Evolutionary conservation across 768 basidiomycete genomes (phyloP), one percentile per base, ranked within the genome.

Genomic region (Mycena chlorophos): DNA sequence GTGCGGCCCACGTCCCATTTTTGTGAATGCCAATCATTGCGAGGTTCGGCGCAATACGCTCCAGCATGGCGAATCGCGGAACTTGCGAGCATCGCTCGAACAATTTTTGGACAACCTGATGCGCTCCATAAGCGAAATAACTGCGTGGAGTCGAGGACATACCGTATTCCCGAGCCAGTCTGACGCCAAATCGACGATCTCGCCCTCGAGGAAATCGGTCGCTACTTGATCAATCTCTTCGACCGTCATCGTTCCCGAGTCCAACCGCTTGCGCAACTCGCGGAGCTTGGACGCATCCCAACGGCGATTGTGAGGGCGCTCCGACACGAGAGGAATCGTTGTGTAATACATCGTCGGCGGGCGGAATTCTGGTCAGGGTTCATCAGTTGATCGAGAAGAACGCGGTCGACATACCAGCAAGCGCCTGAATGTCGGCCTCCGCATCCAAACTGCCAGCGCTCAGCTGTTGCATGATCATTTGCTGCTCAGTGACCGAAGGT

Each of bases 1-100:
- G 97, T 3, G 95, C 95, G 2, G 96, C 96, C 97, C 97, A 98
- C 1, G 97, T 99, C 26, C 97, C 97, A 63, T 99, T 98, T 78
- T 98, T 98, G 79, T 99, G 97, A 53, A 96, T 94, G 25, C 97
- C 97, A 61, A 98, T 97, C 85, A 92, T 91, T 22, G 96, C 96
- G 37, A 99, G 77, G 69, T 96, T 90, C 46, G 97, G 97, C 3
- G 86, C 83, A 58, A 98, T 88, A 47, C 95, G 87, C 65, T 98
- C 95, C 52, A 99, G 77, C 91, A 99, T 95, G 16, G 87, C 86
- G 59, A 92, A 82, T 63, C 94, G 80, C 27, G 94, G 87, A 3
- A 66, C 73, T 34, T 85, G 72, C 14, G 91, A 90, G 67, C 91
- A 93, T 66, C 83, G 87, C 71, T 98, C 96, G 65, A 96, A 99